These are phyloP conservation scores for Streptanthus diversifolius DNA, from an alignment of 345 rosid genomes.

Conservation along the genomic window DNA sequence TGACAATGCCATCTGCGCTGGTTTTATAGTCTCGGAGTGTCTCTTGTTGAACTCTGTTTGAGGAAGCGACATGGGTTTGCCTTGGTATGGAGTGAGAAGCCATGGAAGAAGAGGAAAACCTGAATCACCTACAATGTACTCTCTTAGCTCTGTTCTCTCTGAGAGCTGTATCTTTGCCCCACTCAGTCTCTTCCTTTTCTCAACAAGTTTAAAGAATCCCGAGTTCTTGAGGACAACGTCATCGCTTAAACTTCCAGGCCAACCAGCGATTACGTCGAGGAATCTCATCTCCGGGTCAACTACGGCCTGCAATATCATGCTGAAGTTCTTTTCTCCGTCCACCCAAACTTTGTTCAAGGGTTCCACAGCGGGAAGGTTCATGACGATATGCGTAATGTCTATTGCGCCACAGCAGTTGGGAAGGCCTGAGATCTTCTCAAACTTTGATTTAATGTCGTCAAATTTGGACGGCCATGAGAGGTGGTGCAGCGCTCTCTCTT, in stretches of 20 bases:
- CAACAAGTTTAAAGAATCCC: constrained; percentile 52
- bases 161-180: constrained; percentile 45
- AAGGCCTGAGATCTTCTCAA: constrained; percentile 61
- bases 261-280: constrained; percentile 60
- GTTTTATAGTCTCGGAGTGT: constrained; percentile 47
- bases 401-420: constrained; percentile 67
- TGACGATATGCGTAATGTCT: constrained; percentile 60
- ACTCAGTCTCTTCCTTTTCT: constrained; percentile 54
- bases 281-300: constrained; percentile 72
- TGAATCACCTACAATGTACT: constrained; percentile 56
- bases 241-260: constrained; percentile 69
- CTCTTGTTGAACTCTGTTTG: constrained; percentile 55
- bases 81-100: constrained; percentile 65
- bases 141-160: constrained; percentile 43
- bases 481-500: constrained; percentile 59
- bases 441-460: constrained; percentile 51
- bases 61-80: constrained; percentile 41
- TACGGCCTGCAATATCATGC: constrained; percentile 67
- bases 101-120: constrained; percentile 63
- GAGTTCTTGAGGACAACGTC: constrained; percentile 57
- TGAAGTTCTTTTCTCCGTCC: constrained; percentile 63
- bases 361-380: constrained; percentile 62
- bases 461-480: constrained; percentile 63
- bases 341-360: constrained; percentile 56
- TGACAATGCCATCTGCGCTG: constrained; percentile 52